Percentiles rank a stretch among this genome's conserved stretches.
Conservation (phyloP, 2,329 filamentous ascomycete genomes). For the Didymella keratinophila region DNA sequence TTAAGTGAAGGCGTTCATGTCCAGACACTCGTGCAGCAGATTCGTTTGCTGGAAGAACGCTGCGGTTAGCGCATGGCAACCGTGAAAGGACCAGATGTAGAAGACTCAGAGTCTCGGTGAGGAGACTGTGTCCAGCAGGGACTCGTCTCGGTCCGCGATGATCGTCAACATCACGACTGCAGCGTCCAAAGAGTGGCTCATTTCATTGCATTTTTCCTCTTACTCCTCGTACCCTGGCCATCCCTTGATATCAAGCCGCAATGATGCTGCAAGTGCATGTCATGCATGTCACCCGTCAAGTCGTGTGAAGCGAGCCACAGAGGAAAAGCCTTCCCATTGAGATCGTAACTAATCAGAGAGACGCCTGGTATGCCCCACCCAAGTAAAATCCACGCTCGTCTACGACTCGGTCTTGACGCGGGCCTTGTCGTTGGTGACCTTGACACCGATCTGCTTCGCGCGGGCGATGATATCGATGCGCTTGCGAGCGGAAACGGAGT, state of each 20-base stretch:
- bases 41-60: background rate
- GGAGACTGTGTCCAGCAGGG: background rate
- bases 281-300: slow-evolving; percentile 25
- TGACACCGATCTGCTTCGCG: slow-evolving; percentile 98
- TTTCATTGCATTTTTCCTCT: slow-evolving; percentile 43
- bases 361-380: slow-evolving; percentile 50
- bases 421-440: slow-evolving; percentile 99
- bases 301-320: slow-evolving; percentile 34
- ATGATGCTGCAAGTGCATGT: slow-evolving; percentile 43
- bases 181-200: slow-evolving; percentile 28
- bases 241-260: slow-evolving; percentile 33
- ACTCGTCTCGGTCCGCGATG: background rate
- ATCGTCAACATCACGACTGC: slow-evolving; percentile 3
- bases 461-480: slow-evolving; percentile 96
- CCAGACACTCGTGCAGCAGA: background rate
- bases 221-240: slow-evolving; percentile 30
- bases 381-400: slow-evolving; percentile 41
- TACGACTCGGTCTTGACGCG: slow-evolving; percentile 94
- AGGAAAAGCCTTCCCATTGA: slow-evolving; percentile 48
- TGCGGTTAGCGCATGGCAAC: background rate
- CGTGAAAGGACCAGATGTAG: background rate
- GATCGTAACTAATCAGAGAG: slow-evolving; percentile 50
- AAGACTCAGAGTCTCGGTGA: background rate
- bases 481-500: slow-evolving; percentile 98
- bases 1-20: background rate